Percentiles rank a stretch among this genome's conserved stretches.
These are phyloP conservation scores for Saccharomyces hybrid DNA, from an alignment of 1,139 yeast genomes.

Conservation along the genomic window DNA sequence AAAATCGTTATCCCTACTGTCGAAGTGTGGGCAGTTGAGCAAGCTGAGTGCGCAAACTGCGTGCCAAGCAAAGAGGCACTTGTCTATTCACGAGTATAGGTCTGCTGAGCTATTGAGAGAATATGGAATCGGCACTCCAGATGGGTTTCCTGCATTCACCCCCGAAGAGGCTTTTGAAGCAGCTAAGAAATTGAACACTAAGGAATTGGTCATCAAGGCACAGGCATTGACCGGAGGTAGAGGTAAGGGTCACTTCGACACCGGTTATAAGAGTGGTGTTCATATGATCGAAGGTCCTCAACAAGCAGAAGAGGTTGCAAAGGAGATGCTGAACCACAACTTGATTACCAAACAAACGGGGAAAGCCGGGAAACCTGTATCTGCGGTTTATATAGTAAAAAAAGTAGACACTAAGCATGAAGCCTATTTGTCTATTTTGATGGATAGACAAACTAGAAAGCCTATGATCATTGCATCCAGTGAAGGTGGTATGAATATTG, in stretches of 20 bases:
- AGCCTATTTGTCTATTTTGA: constrained; percentile 87
- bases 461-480: constrained; percentile 94
- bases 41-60: background rate
- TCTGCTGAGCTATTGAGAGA: constrained; percentile 77
- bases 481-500: constrained; percentile 99
- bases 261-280: constrained; percentile 95
- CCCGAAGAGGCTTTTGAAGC: constrained; percentile 80
- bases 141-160: constrained; percentile 85
- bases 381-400: constrained; percentile 93
- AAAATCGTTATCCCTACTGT: background rate
- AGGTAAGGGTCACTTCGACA: constrained; percentile 97
- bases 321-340: constrained; percentile 85
- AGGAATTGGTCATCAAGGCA: constrained; percentile 88
- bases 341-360: constrained; percentile 98
- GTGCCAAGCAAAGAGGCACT: constrained; percentile 41
- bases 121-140: constrained; percentile 88
- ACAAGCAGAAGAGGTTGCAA: constrained; percentile 82
- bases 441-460: constrained; percentile 87
- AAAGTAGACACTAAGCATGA: constrained; percentile 90
- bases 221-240: constrained; percentile 99
- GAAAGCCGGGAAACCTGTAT: constrained; percentile 92
- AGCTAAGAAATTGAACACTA: constrained; percentile 51
- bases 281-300: constrained; percentile 78
- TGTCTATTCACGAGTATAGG: constrained; percentile 93
- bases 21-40: background rate